These are phyloP conservation scores for Mytilinidion resinicola DNA, from an alignment of 495 filamentous ascomycete species.

Conservation along the genomic window DNA sequence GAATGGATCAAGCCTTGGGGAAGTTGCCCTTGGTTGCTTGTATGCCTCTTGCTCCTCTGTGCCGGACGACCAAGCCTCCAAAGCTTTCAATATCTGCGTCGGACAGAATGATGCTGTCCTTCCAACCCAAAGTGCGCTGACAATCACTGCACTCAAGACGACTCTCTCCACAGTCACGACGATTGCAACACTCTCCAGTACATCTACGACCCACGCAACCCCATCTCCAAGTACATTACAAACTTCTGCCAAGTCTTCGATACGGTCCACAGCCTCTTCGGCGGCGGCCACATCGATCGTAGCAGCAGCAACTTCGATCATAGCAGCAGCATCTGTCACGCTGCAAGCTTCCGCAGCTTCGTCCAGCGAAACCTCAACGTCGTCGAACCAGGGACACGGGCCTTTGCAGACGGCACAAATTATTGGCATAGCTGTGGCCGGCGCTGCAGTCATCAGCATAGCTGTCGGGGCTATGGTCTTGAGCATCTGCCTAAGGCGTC, in stretches of 20 bases:
- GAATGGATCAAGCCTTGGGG: slow-evolving; percentile 23
- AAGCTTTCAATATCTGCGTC: slow-evolving; percentile 26
- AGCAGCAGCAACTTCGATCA: background rate
- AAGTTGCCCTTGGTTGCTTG: slow-evolving; percentile 26
- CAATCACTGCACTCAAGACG: slow-evolving; percentile 2
- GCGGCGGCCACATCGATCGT: background rate
- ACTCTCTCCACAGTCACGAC: background rate
- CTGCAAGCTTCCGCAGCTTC: background rate
- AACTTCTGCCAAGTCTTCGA: background rate
- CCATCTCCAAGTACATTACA: no score
- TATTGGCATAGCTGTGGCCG: slow-evolving; percentile 26
- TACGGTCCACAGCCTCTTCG: background rate
- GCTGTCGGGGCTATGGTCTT: slow-evolving; percentile 26
- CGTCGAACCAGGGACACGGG: slow-evolving; percentile 5
- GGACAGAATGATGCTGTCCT: slow-evolving; percentile 21
- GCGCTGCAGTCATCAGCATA: slow-evolving; percentile 22
- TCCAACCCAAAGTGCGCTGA: slow-evolving; percentile 23
- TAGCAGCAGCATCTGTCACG: slow-evolving; percentile 2
- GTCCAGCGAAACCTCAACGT: background rate
- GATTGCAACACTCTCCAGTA: background rate
- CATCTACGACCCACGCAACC: background rate
- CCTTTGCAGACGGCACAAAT: slow-evolving; percentile 28
- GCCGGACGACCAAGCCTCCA: slow-evolving; percentile 2
- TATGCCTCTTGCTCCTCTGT: slow-evolving; percentile 19
- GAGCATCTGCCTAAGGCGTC: slow-evolving; percentile 22